Conservation (phyloP, 805 yeast genomes). For the Yarrowia yakushimensis region DNA sequence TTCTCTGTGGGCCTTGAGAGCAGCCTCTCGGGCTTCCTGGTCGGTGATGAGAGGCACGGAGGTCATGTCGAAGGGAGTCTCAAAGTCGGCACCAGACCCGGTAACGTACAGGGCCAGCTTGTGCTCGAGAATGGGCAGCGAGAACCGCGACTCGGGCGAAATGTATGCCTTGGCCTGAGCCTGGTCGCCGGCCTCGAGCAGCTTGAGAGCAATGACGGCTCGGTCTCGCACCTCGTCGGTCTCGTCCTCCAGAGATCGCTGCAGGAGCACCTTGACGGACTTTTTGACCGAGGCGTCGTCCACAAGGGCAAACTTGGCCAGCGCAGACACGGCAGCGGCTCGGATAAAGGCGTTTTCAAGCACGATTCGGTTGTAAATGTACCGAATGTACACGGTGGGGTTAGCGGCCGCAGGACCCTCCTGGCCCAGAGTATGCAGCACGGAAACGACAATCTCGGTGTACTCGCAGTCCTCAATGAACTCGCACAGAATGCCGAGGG, state of each 20-base stretch:
- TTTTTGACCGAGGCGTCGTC: constrained; percentile 60
- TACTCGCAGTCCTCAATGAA: constrained; percentile 97
- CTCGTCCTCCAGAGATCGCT: constrained; percentile 78
- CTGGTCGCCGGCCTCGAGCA: constrained; percentile 46
- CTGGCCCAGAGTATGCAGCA: constrained; percentile 84
- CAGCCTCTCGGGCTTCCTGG: constrained; percentile 40
- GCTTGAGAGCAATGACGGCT: constrained; percentile 78
- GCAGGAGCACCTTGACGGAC: constrained; percentile 70
- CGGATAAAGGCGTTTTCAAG: constrained; percentile 93
- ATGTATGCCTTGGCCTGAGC: constrained; percentile 48
- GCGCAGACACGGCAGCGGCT: constrained; percentile 90
- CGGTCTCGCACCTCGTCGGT: constrained; percentile 99
- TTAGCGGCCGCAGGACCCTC: constrained; percentile 86
- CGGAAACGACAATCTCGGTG: constrained; percentile 89
- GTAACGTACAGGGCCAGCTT: constrained; percentile 69
- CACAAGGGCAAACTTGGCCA: constrained; percentile 82
- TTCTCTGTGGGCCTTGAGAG: constrained; percentile 49
- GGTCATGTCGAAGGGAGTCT: constrained; percentile 66
- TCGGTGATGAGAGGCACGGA: constrained; percentile 52
- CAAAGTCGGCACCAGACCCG: constrained; percentile 45
- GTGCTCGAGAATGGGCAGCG: constrained; percentile 72
- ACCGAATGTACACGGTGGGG: constrained; percentile 90
- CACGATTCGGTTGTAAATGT: constrained; percentile 93
- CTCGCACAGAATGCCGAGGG: constrained; percentile 87
- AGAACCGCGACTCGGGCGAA: constrained; percentile 64